Conservation (phyloP, 176 grass and related monocot genomes). For the Carex parvula region DNA sequence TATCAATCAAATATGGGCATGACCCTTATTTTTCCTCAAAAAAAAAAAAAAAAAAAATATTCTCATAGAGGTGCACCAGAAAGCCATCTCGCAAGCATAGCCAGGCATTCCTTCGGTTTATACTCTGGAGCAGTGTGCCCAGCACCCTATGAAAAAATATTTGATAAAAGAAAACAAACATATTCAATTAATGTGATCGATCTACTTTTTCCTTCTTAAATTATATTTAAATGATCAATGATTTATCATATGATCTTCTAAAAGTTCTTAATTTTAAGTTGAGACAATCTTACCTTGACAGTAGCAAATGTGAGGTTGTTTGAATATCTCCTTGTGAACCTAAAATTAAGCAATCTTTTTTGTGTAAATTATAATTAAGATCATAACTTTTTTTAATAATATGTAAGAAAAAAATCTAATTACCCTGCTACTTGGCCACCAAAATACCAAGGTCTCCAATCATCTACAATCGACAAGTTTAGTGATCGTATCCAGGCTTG, state of each 20-base stretch:
- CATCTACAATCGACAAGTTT: constrained; percentile 39
- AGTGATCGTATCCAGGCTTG: constrained; percentile 57
- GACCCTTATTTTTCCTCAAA: too few species aligned
- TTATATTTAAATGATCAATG: not conserved
- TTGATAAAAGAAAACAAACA: too few species aligned
- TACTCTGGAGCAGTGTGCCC: not conserved
- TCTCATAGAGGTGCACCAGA: constrained; percentile 1
- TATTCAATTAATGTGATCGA: not conserved
- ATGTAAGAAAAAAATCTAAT: not conserved
- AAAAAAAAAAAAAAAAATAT: too few species aligned
- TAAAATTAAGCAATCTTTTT: not conserved
- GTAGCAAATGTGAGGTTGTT: constrained; percentile 85
- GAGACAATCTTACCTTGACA: constrained; percentile 44
- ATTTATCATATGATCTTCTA: not conserved
- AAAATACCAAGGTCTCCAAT: constrained; percentile 58
- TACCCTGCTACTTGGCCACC: constrained; percentile 64
- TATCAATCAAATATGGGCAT: too few species aligned
- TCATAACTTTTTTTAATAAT: not conserved
- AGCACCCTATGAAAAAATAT: constrained; percentile 1
- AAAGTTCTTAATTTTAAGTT: not conserved
- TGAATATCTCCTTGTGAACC: constrained; percentile 54
- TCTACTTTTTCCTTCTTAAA: not conserved
- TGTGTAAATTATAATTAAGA: not conserved
- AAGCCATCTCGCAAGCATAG: not conserved
- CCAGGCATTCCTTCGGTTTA: not conserved